Evolutionary conservation across 257 asterid species (phyloP).

Genomic region (Jasminum sambac): DNA sequence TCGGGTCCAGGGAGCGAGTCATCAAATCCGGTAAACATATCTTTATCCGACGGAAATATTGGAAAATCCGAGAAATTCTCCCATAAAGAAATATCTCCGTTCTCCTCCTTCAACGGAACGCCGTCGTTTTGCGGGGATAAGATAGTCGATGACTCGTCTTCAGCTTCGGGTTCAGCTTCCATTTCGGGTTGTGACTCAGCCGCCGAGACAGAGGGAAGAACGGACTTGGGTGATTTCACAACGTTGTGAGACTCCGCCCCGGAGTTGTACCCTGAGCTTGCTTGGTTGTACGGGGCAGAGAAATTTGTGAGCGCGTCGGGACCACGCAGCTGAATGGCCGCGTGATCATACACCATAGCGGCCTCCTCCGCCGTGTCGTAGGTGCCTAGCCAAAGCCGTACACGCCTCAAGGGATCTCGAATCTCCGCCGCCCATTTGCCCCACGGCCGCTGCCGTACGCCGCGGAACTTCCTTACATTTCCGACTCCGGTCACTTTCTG

Average conservation of each 20-base stretch:
- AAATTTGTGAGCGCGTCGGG: slow-evolving; percentile 81
- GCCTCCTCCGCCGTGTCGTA: slow-evolving; percentile 91
- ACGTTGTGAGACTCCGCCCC: slow-evolving; percentile 48
- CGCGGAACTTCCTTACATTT: slow-evolving; percentile 54
- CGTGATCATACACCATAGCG: slow-evolving; percentile 90
- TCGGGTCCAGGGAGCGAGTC: slow-evolving; percentile 30
- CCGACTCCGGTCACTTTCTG: slow-evolving; percentile 17
- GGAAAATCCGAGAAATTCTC: slow-evolving; percentile 32
- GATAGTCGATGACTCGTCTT: slow-evolving; percentile 33
- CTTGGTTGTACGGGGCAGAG: slow-evolving; percentile 27
- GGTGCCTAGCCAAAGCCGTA: slow-evolving; percentile 85
- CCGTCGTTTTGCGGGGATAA: slow-evolving; percentile 12
- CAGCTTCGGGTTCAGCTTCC: slow-evolving; percentile 27
- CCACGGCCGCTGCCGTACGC: slow-evolving; percentile 84
- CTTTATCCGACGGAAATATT: slow-evolving; percentile 1
- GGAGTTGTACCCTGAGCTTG: slow-evolving; percentile 43
- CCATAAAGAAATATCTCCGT: not conserved
- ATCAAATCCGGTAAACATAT: slow-evolving; percentile 31
- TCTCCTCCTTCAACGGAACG: slow-evolving; percentile 12
- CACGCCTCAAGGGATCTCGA: slow-evolving; percentile 72
- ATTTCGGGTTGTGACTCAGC: slow-evolving; percentile 33
- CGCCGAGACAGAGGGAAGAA: slow-evolving; percentile 47
- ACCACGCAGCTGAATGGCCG: slow-evolving; percentile 80
- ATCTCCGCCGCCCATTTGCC: slow-evolving; percentile 97
- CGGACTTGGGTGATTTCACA: slow-evolving; percentile 63